Percentiles rank a stretch among this genome's conserved stretches.
Evolutionary conservation across 2,329 filamentous ascomycete species (phyloP).

Genomic region (Arthrobotrys musiformis): DNA sequence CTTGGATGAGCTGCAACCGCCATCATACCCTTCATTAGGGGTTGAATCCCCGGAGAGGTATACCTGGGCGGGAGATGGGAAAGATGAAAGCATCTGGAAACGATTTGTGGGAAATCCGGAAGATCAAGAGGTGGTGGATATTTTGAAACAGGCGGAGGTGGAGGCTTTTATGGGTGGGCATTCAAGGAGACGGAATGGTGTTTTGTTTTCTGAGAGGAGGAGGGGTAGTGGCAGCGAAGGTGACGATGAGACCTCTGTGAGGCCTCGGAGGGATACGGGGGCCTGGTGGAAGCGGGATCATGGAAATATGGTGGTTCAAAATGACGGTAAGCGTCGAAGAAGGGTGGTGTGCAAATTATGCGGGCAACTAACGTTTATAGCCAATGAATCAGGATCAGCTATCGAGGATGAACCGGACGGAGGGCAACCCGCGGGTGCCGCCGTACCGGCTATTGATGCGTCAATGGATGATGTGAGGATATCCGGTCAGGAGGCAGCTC

Average conservation of each 20-base stretch:
- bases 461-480: background rate
- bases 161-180: slow-evolving; percentile 22
- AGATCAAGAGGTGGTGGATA: slow-evolving; percentile 31
- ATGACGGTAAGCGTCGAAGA: slow-evolving; percentile 8
- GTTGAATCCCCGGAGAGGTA: slow-evolving; percentile 40
- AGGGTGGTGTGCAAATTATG: background rate
- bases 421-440: background rate
- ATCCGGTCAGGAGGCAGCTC: background rate
- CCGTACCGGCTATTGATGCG: background rate
- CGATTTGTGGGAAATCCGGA: slow-evolving; percentile 34
- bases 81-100: slow-evolving; percentile 48
- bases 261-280: slow-evolving; percentile 45
- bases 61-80: slow-evolving; percentile 50
- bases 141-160: slow-evolving; percentile 39
- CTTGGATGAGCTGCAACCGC: slow-evolving; percentile 44
- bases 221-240: background rate
- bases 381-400: background rate
- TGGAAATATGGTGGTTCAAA: background rate
- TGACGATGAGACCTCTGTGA: slow-evolving; percentile 13
- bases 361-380: background rate
- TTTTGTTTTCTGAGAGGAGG: slow-evolving; percentile 10
- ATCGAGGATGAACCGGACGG: background rate
- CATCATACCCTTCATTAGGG: slow-evolving; percentile 42
- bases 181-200: slow-evolving; percentile 1
- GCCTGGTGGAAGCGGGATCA: slow-evolving; percentile 35